Evolutionary conservation across 352 stramenopile species (phyloP).

Genomic region (Aphanomyces cochlioides): DNA sequence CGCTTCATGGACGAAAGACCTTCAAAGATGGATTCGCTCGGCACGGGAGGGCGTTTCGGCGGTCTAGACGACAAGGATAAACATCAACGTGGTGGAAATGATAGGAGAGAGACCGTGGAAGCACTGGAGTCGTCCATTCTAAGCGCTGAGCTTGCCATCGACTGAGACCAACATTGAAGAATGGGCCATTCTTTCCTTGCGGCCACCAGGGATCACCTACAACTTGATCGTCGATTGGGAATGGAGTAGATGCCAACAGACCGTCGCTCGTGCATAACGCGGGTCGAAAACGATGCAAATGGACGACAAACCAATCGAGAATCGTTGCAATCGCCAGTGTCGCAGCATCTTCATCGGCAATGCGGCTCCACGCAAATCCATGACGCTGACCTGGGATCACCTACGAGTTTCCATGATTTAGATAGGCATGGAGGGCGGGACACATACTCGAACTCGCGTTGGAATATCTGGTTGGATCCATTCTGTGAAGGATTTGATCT

Average conservation of each 20-base stretch:
- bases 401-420: slow-evolving; percentile 24
- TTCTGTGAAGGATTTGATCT: slow-evolving; percentile 10
- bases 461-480: slow-evolving; percentile 15
- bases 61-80: slow-evolving; percentile 46
- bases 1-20: slow-evolving; percentile 79
- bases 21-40: slow-evolving; percentile 75
- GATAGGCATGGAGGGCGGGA: not conserved
- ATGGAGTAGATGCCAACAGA: not conserved
- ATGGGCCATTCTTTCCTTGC: slow-evolving; percentile 81
- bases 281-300: slow-evolving; percentile 78
- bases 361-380: slow-evolving; percentile 84
- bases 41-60: slow-evolving; percentile 56
- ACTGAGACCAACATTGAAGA: slow-evolving; percentile 74
- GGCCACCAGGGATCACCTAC: slow-evolving; percentile 57
- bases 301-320: slow-evolving; percentile 78
- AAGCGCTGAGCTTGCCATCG: slow-evolving; percentile 70
- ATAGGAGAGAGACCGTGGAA: slow-evolving; percentile 45
- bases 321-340: slow-evolving; percentile 82
- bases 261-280: slow-evolving; percentile 73
- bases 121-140: slow-evolving; percentile 67
- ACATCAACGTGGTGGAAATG: slow-evolving; percentile 9
- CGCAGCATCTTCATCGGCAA: slow-evolving; percentile 86
- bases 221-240: not conserved
- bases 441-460: slow-evolving; percentile 5
- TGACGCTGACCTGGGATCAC: slow-evolving; percentile 68